Conservation (phyloP, 495 filamentous ascomycete species). For the Cudoniella acicularis region DNA sequence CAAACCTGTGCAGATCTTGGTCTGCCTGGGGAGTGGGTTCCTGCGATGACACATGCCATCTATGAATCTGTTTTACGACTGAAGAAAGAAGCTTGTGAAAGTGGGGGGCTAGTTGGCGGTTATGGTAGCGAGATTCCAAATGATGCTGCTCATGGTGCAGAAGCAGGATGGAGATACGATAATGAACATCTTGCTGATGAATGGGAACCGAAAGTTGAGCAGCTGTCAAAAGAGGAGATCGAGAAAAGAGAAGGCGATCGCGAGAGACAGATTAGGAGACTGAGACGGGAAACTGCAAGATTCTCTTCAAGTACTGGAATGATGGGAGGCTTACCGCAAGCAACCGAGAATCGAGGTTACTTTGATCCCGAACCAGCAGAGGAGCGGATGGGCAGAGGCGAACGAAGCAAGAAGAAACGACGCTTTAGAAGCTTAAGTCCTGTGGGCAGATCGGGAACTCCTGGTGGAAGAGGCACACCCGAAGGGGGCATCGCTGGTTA, state of each 20-base stretch:
- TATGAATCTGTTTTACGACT: slow-evolving; percentile 90
- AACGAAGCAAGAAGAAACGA: slow-evolving; percentile 90
- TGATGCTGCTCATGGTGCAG: slow-evolving; percentile 70
- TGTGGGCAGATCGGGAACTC: slow-evolving; percentile 59
- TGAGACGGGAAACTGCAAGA: slow-evolving; percentile 86
- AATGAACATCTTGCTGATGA: slow-evolving; percentile 83
- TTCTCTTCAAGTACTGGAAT: slow-evolving; percentile 83
- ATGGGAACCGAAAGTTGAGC: slow-evolving; percentile 93
- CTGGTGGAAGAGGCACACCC: slow-evolving; percentile 69
- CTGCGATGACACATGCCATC: slow-evolving; percentile 90
- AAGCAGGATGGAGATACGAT: slow-evolving; percentile 93
- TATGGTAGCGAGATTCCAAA: slow-evolving; percentile 84
- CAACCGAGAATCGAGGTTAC: slow-evolving; percentile 50
- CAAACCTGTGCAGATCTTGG: slow-evolving; percentile 89
- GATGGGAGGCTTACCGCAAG: slow-evolving; percentile 56
- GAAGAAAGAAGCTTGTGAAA: slow-evolving; percentile 95
- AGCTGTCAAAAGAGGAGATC: slow-evolving; percentile 90
- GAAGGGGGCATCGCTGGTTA: slow-evolving; percentile 62
- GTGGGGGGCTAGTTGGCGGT: slow-evolving; percentile 71
- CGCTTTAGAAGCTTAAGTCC: slow-evolving; percentile 88
- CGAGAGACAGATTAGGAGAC: slow-evolving; percentile 80
- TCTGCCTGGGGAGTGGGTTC: slow-evolving; percentile 87
- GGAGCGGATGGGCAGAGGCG: slow-evolving; percentile 74
- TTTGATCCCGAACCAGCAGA: slow-evolving; percentile 55
- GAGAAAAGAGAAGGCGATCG: slow-evolving; percentile 95